Evolutionary conservation across 768 basidiomycete species (phyloP).

Genomic region (Lactarius quietus): DNA sequence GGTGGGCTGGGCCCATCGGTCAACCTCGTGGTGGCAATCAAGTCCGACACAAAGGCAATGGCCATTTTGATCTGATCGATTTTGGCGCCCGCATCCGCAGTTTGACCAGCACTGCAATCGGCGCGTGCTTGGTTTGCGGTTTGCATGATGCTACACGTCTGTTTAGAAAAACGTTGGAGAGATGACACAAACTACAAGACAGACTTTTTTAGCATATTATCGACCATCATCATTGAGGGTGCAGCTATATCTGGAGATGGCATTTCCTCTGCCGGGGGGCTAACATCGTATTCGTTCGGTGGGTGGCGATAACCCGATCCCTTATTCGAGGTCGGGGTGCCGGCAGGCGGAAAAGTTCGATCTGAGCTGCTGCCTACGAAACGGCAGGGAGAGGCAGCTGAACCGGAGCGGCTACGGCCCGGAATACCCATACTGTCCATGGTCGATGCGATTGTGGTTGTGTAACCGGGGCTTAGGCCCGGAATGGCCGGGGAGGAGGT

Average conservation of each 20-base stretch:
- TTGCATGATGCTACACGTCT: constrained; percentile 49
- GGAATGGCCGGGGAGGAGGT: constrained; percentile 35
- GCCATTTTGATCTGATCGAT: constrained; percentile 56
- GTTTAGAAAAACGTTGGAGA: constrained; percentile 18
- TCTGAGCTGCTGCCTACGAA: constrained; percentile 29
- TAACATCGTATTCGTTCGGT: constrained; percentile 27
- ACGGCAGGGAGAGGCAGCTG: constrained; percentile 33
- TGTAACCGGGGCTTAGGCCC: constrained; percentile 32
- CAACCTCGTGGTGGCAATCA: constrained; percentile 46
- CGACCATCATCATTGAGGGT: constrained; percentile 48
- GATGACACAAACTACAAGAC: constrained; percentile 30
- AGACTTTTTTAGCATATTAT: constrained; percentile 53
- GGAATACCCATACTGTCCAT: constrained; percentile 30
- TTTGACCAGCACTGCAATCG: constrained; percentile 46
- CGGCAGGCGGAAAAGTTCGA: constrained; percentile 30
- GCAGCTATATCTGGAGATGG: constrained; percentile 37
- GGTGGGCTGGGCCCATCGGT: constrained; percentile 32
- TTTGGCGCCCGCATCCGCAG: constrained; percentile 45
- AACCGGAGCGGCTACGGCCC: constrained; percentile 34
- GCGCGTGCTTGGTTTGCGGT: constrained; percentile 56
- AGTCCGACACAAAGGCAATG: constrained; percentile 50
- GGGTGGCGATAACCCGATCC: constrained; percentile 32
- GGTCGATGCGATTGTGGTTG: constrained; percentile 34
- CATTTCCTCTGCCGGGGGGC: constrained; percentile 28
- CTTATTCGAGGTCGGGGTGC: constrained; percentile 29